phyloP scores from a whole-genome alignment of 345 rosid species.

The Bretschneidera sinensis region DNA sequence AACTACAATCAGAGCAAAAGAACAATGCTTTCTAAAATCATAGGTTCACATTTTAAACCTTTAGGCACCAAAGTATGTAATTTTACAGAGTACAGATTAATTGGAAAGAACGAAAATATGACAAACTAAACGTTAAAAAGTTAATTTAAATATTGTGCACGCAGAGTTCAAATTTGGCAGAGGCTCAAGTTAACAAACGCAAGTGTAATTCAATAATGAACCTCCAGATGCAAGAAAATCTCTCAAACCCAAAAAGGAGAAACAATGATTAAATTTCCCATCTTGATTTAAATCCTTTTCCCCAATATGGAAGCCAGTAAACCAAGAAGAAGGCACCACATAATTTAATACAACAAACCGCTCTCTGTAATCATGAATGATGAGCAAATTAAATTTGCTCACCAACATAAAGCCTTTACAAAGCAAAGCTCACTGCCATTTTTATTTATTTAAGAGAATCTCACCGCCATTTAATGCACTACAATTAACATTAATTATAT shows the following conservation, averaged over 20 bases:
- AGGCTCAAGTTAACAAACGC: neutral
- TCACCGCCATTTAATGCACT: no score
- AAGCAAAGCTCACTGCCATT: no score
- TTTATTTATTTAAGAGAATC: no score
- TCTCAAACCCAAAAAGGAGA: slow-evolving; percentile 2
- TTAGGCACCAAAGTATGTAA: slow-evolving; percentile 8
- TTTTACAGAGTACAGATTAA: neutral
- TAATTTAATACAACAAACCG: neutral
- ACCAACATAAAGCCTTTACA: no score
- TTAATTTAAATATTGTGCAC: no score
- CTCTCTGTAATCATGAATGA: neutral
- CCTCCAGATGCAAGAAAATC: no score
- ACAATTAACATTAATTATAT: no score
- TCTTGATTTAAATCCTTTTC: slow-evolving; percentile 2
- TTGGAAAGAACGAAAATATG: no score
- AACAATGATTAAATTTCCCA: neutral
- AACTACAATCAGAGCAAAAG: slow-evolving; percentile 15
- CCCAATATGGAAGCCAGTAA: slow-evolving; percentile 16
- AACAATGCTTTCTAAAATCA: slow-evolving; percentile 14
- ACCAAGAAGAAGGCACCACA: neutral
- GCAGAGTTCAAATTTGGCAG: neutral
- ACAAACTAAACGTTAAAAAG: neutral
- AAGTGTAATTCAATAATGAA: no score
- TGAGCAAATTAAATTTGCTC: neutral
- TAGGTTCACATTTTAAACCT: slow-evolving; percentile 3